A percentile compares a stretch with the other conserved stretches of the same genome.
These are phyloP conservation scores for Clitocybe nebularis DNA, from an alignment of 1,284 basidiomycete genomes.

Conservation along the genomic window DNA sequence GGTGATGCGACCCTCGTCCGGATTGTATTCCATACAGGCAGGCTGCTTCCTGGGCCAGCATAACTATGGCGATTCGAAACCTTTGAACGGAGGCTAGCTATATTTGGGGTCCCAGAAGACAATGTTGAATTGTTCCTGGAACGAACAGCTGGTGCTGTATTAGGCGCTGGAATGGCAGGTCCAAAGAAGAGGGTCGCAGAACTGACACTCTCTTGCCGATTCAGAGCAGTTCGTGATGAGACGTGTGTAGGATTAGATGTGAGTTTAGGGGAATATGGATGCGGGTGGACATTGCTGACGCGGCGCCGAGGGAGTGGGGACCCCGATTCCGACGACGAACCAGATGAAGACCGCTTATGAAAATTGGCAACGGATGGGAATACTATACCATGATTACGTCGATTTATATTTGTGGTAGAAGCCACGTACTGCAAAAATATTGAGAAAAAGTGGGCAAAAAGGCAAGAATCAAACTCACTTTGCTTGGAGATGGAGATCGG, in stretches of 20 bases:
- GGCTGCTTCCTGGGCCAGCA: conserved; percentile 36
- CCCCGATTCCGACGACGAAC: conserved; percentile 34
- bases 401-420: conserved; percentile 17
- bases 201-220: conserved; percentile 36
- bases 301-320: conserved; percentile 50
- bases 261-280: conserved; percentile 19
- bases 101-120: conserved; percentile 19
- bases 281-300: conserved; percentile 25
- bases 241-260: conserved; percentile 12
- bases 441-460: conserved; percentile 7
- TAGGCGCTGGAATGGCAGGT: conserved; percentile 45
- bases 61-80: conserved; percentile 59
- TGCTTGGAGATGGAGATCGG: conserved; percentile 37
- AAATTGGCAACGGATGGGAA: conserved; percentile 30
- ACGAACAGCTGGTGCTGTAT: conserved; percentile 20
- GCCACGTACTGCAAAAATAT: conserved; percentile 16
- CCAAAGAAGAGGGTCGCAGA: conserved; percentile 74
- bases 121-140: conserved; percentile 30
- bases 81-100: conserved; percentile 24
- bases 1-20: conserved; percentile 35
- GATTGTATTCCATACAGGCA: conserved; percentile 41
- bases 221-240: conserved; percentile 26
- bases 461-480: conserved; percentile 29
- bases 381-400: conserved; percentile 26
- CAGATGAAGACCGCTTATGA: conserved; percentile 27